Evolutionary conservation across 257 asterid genomes (phyloP), one percentile per base, ranked within the genome.

Genomic region (Nyctanthes arbortristis): DNA sequence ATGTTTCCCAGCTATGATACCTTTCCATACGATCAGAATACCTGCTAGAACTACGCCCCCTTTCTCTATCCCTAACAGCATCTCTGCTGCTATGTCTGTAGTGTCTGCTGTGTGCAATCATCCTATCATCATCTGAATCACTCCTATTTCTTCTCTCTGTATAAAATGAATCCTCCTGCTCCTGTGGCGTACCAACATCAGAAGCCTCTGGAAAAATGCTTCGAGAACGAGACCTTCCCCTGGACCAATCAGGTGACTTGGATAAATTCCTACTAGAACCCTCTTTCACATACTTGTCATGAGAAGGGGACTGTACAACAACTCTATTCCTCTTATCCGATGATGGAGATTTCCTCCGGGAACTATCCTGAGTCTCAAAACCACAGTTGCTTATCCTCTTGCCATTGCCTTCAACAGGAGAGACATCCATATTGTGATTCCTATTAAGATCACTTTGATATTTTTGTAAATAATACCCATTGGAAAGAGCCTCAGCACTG

Each of bases 181-280:
- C 45, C 12, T 22, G 68, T 16, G 75, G 58, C 18, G 68, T 69
- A 20, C 69, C 77, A 1, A 55, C 59, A 39, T 35, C 81, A 20
- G 89, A 86, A 71, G 76, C 77, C 73, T 86, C 97, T 12, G 65
- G 77, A 57, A 66, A 71, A 75, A 84, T 75, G 74, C 90, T 90
- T 58, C 77, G 77, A 66, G 97, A 90, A 10, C 81, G 82, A 32
- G 98, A 90, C 75, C 92, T 84, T 75, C 82, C 84, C 77, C 87
- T 77, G 54, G 87, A 65, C 67, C 20, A 72, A 49, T 84, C 89
- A 69, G 96, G 96, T 39, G 97, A 85, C 77, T 74, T 81, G 28
- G 79, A 73, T 62, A 66, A 24, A 67, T 72, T 82, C 62, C 75
- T 65, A 43, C 58, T 65, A 74, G 79, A 76, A 67, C 75, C 75